These are phyloP conservation scores for Oldenlandia corymbosa DNA, from an alignment of 257 asterid genomes.

Conservation along the genomic window DNA sequence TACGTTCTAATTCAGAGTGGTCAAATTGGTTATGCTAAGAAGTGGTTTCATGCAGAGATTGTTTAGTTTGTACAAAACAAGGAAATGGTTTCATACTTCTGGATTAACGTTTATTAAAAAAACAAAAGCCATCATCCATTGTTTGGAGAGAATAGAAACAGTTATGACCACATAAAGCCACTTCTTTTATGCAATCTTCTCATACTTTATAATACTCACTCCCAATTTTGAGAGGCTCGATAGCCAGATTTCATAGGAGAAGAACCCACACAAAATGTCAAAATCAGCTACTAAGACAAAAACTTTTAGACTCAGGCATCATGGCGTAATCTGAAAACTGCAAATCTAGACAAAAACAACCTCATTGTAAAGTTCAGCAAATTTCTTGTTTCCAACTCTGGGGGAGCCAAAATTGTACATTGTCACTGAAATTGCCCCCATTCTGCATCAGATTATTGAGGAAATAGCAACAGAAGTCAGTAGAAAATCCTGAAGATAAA, in stretches of 20 bases:
- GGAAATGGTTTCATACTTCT: neutral
- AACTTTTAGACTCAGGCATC: neutral
- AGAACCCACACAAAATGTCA: neutral
- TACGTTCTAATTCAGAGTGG: neutral
- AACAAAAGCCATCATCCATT: neutral
- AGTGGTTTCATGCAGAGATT: neutral
- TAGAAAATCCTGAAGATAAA: neutral
- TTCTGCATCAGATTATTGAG: slow-evolving; percentile 29
- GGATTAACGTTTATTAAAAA: neutral
- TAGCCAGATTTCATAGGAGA: slow-evolving; percentile 8
- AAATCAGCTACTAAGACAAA: neutral
- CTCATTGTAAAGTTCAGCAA: slow-evolving; percentile 88
- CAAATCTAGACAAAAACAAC: slow-evolving; percentile 24
- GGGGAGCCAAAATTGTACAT: slow-evolving; percentile 99
- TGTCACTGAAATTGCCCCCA: slow-evolving; percentile 70
- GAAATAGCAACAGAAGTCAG: neutral
- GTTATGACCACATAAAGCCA: neutral
- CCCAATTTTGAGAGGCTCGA: neutral
- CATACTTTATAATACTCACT: neutral
- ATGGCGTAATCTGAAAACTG: neutral
- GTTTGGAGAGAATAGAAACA: neutral
- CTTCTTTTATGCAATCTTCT: neutral
- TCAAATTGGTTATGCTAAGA: neutral
- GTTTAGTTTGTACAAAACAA: neutral
- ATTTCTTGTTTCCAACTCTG: slow-evolving; percentile 88